Evolutionary conservation across 2,329 filamentous ascomycete species (phyloP), one percentile per base, ranked within the genome.

Genomic region (Metarhizium brunneum): DNA sequence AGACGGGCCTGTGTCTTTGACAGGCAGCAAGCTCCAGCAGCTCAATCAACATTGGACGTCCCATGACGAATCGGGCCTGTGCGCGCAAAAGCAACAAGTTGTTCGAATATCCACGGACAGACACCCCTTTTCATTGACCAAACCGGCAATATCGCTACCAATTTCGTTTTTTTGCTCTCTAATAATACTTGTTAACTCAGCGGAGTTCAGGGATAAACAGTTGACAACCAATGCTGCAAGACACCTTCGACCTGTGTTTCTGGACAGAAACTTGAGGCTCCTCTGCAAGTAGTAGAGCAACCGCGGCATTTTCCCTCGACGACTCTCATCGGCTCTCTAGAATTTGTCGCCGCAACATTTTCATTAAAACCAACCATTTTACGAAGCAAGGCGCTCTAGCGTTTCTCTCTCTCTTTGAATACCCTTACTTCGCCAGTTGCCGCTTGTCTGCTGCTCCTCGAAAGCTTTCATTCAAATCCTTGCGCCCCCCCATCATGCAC

Each of bases 401-500:
- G 16, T 45, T 45, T 16, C 2, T 16, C n/a, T 20, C 6, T 25
- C 6, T 16, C 3, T 16, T 25, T 6, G 2, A 48, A 20, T 11
- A 20, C 16, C 8, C 35, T 1, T 51, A 20, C 2, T 47, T 51
- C 40, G 36, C 20, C 50, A 13, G 36, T 49, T 50, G 5, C 51
- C 32, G 29, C 54, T 30, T 38, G 47, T 36, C 29, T 50, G 30
- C 52, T 47, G 40, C 42, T 36, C 38, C 16, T 53, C 40, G 35
- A n/a, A 29, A 11, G 16, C 18, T 49, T 50, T 20, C 2, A 47
- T 42, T 25, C 42, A 14, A 32, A 47, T n/a, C 43, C 43, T 50
- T 47, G 43, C 32, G 25, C 38, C 52, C 57, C 47, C 25, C 52
- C 14, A 52, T 51, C 42, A 57, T 60, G 60, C 56, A 43, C 52